These are phyloP conservation scores for Fragaria vesca DNA, from an alignment of 306 rosid genomes.

Conservation along the genomic window DNA sequence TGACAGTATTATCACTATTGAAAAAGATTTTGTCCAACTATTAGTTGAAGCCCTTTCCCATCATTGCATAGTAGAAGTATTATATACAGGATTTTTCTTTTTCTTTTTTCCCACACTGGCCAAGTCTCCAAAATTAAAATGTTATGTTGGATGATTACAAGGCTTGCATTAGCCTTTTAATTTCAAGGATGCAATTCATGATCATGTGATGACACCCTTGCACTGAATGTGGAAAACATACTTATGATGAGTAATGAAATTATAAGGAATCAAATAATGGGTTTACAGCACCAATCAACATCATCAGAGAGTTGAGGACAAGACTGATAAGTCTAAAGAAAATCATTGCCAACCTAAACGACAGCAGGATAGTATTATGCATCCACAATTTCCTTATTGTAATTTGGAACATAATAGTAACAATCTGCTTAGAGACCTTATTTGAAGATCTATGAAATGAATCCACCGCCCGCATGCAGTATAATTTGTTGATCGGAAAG, in stretches of 20 bases:
- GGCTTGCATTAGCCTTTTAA: background rate
- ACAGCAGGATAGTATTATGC: background rate
- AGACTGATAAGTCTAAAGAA: background rate
- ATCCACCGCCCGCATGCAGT: background rate
- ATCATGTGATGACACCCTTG: background rate
- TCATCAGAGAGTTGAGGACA: background rate
- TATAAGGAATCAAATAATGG: background rate
- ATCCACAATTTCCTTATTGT: background rate
- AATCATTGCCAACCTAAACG: background rate
- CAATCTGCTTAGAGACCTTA: background rate
- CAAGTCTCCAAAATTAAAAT: background rate
- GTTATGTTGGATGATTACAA: background rate
- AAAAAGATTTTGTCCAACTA: background rate
- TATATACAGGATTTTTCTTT: background rate
- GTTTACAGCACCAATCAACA: background rate
- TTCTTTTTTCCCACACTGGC: background rate
- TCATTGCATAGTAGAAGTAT: background rate
- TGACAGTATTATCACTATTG: background rate
- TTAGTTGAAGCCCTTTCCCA: background rate
- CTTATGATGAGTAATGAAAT: too few relatives aligned
- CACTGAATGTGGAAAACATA: background rate
- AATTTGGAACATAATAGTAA: background rate
- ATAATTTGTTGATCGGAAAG: background rate
- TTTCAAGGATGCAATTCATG: conserved; percentile 1
- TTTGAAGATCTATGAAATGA: background rate